phyloP scores from a whole-genome alignment of 495 filamentous ascomycete genomes.

The Lasiosphaeria ovina region DNA sequence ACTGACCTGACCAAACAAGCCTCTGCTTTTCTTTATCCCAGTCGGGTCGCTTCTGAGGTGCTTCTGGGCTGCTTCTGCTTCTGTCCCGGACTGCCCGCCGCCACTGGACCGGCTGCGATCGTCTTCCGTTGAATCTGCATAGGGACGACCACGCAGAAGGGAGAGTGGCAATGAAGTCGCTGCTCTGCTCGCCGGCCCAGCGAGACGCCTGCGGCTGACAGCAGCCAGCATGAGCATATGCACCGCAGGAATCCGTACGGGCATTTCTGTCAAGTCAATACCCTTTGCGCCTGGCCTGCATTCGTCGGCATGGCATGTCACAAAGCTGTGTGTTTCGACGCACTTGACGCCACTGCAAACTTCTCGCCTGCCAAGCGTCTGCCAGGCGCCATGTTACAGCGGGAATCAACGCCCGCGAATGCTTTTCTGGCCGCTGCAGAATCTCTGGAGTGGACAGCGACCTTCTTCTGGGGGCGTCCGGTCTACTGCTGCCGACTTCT shows the following conservation, averaged over 20 bases:
- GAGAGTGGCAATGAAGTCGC: no score
- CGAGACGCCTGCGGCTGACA: no score
- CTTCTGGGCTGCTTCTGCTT: conserved; percentile 12
- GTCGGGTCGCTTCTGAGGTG: conserved; percentile 14
- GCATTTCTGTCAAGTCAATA: not conserved
- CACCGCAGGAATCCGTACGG: no score
- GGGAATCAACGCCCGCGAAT: conserved; percentile 23
- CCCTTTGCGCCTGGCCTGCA: not conserved
- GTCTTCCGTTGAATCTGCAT: no score
- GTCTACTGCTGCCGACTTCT: no score
- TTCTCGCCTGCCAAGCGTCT: conserved; percentile 8
- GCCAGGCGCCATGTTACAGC: conserved; percentile 10
- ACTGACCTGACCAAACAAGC: no score
- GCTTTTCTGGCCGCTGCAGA: conserved; percentile 15
- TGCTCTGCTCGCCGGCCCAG: no score
- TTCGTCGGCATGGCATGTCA: not conserved
- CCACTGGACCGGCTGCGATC: not conserved
- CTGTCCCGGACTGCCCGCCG: not conserved
- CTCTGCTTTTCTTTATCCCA: no score
- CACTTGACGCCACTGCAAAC: not conserved
- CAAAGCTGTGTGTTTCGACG: not conserved
- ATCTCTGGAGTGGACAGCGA: conserved; percentile 1
- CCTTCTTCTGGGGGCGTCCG: no score
- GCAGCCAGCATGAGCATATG: no score
- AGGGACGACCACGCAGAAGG: no score